Evolutionary conservation across 768 basidiomycete genomes (phyloP), one percentile per base, ranked within the genome.

Genomic region (Tricholoma sp.): DNA sequence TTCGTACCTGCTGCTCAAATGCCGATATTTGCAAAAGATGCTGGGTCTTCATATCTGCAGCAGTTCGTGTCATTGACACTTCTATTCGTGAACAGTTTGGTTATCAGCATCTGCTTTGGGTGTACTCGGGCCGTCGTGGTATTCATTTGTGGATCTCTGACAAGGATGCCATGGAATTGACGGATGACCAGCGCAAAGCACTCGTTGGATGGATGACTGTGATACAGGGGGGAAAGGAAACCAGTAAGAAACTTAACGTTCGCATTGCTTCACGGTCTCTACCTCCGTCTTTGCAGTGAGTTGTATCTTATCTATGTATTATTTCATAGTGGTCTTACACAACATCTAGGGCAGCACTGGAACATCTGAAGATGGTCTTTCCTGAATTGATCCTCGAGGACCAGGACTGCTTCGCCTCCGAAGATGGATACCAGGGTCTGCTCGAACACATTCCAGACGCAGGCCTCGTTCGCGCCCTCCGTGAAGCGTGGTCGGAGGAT

Each of bases 101-200:
- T 6, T 99, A 89, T 71, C 74, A 81, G 47, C 86, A 93, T 64
- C 80, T 98, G 29, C 77, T 99, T 10, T 99, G 96, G 96, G 95
- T 98, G 31, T 99, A 98, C 72, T 98, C 97, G 7, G 97, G 97
- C 56, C 88, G 97, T 34, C 89, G 97, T 72, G 97, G 97, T 53
- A 99, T 99, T 62, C 97, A 99, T 77, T 79, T 94, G 68, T 99
- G 97, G 97, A 85, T 99, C 59, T 92, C 90, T 2, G 97, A 99
- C 70, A 74, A 80, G 34, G 83, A 88, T 55, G 97, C 96, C 2
- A 81, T 98, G 77, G 85, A 81, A 54, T 78, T 98, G 49, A 95
- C 91, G 9, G 97, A 99, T 66, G 92, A 96, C 54, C 87, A 96
- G 70, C 78, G 97, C 24, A 86, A 82, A 66, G 83, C 93, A 0